A percentile compares a stretch with the other conserved stretches of the same genome.
Conservation (phyloP, 2,329 filamentous ascomycete species). For the Calonectria pseudoturangicola region DNA sequence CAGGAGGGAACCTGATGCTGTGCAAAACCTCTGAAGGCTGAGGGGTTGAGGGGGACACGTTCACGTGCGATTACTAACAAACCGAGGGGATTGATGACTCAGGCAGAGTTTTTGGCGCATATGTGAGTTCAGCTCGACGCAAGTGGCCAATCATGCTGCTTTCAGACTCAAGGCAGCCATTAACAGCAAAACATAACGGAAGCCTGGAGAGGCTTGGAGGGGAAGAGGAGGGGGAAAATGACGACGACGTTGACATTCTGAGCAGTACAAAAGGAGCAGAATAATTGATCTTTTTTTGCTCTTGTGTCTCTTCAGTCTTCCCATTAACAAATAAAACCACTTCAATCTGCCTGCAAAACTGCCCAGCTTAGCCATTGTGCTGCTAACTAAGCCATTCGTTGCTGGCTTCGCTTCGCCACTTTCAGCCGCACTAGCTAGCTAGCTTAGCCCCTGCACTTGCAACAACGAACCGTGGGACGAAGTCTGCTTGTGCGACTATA, state of each 20-base stretch:
- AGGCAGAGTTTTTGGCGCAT: slow-evolving; percentile 21
- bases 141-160: background rate
- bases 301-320: background rate
- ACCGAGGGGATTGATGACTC: background rate
- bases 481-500: background rate
- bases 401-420: slow-evolving; percentile 33
- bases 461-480: background rate
- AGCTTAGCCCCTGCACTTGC: background rate
- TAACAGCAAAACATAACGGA: background rate
- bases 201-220: slow-evolving; percentile 2
- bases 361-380: slow-evolving; percentile 2
- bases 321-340: background rate
- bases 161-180: background rate
- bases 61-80: background rate
- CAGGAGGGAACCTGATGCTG: background rate
- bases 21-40: background rate
- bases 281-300: background rate
- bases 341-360: slow-evolving; percentile 22
- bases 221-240: background rate
- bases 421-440: slow-evolving; percentile 33
- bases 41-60: background rate
- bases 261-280: slow-evolving; percentile 22
- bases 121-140: background rate
- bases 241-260: background rate
- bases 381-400: slow-evolving; percentile 24